Evolutionary conservation across 2,329 filamentous ascomycete genomes (phyloP).

Genomic region (Westerdykella ornata): DNA sequence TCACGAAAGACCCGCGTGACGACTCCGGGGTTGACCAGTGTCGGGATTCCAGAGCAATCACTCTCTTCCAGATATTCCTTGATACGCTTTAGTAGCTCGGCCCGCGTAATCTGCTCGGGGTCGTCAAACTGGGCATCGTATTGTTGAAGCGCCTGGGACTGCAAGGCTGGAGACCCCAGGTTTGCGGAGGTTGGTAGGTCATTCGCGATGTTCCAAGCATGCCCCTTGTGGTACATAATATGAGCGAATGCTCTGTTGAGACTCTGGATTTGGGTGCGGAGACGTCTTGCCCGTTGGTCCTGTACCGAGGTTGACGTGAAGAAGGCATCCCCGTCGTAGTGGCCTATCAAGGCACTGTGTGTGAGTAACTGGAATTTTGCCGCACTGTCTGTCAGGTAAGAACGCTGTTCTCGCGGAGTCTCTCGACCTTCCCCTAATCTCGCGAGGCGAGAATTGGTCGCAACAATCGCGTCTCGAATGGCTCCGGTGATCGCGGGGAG

Average conservation of each 20-base stretch:
- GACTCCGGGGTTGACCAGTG: constrained; percentile 19
- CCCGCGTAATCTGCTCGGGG: constrained; percentile 8
- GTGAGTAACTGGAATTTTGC: constrained; percentile 1
- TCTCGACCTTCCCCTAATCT: constrained; percentile 16
- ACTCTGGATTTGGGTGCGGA: constrained; percentile 23
- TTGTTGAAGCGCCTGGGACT: constrained; percentile 1
- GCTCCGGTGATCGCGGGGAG: constrained; percentile 17
- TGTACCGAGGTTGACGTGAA: constrained; percentile 11
- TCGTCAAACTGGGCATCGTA: constrained; percentile 10
- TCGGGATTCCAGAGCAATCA: constrained; percentile 14
- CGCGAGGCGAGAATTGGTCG: constrained; percentile 12
- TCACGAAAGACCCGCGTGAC: constrained; percentile 19
- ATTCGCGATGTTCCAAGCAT: constrained; percentile 16
- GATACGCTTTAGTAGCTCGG: constrained; percentile 15
- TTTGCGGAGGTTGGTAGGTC: neutral
- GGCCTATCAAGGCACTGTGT: constrained; percentile 7
- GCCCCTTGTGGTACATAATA: constrained; percentile 23
- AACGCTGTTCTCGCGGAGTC: constrained; percentile 14
- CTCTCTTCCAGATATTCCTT: constrained; percentile 13
- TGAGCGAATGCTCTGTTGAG: constrained; percentile 22
- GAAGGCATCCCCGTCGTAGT: constrained; percentile 18
- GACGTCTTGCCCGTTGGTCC: constrained; percentile 21
- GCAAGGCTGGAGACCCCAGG: no score
- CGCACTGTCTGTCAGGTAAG: constrained; percentile 18
- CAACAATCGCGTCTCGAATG: constrained; percentile 13